Evolutionary conservation across 163 green algal genomes (phyloP).

Genomic region (Chloroidium sp.): DNA sequence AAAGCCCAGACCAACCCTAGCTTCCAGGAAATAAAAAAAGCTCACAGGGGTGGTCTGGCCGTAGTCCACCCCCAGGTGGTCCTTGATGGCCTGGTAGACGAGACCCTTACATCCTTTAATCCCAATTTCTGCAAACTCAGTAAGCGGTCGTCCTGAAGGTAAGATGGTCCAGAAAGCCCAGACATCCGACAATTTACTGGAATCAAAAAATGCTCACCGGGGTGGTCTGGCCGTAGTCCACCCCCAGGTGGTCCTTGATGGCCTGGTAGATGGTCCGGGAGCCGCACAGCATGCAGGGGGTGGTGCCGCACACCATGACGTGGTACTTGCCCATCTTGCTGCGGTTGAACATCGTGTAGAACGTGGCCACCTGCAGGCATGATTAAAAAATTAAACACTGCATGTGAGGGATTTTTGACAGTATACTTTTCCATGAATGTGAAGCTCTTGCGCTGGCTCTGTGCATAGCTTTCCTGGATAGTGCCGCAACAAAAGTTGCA

Average conservation of each 20-base stretch:
- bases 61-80: constrained; percentile 82
- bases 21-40: too few relatives aligned
- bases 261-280: constrained; percentile 76
- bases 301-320: constrained; percentile 95
- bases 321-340: constrained; percentile 93
- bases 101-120: too few relatives aligned
- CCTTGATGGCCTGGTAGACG: constrained; percentile 72
- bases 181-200: too few relatives aligned
- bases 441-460: not conserved
- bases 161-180: too few relatives aligned
- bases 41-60: constrained; percentile 69
- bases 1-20: too few relatives aligned
- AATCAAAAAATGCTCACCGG: constrained; percentile 5
- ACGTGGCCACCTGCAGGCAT: constrained; percentile 72
- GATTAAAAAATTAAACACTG: too few relatives aligned
- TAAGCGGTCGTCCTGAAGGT: too few relatives aligned
- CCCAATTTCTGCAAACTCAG: too few relatives aligned
- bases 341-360: constrained; percentile 99
- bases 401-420: not conserved
- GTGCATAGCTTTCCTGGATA: too few relatives aligned
- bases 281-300: constrained; percentile 91
- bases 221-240: constrained; percentile 85
- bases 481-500: too few relatives aligned
- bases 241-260: constrained; percentile 76
- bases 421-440: not conserved